Base-by-base conservation (phyloP, 2,329 filamentous ascomycete species). In the Arthrobotrys sinensis region DNA sequence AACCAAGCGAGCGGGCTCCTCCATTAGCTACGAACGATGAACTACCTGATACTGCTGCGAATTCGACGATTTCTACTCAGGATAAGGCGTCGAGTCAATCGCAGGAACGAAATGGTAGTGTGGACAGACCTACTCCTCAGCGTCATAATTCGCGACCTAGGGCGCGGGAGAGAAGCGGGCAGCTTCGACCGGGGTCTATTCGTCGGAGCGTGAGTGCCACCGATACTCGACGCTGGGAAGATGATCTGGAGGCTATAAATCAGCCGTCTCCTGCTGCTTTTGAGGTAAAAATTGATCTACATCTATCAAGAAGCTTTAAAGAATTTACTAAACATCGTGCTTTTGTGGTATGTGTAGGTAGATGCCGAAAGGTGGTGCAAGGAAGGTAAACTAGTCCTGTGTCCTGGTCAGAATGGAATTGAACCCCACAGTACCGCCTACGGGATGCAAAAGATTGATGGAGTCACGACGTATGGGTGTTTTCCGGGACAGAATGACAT, bases 11-110 rank as follows among this genome's bases (percentile, higher is more conserved):
- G 64, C 50, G 24, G 34, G 34, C 5, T 5, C 2, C 36, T n/a
- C 14, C 32, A 8, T 4, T 28, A 57, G 4, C 38, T 19, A n/a
- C 40, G 5, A 60, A 60, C 21, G 50, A 66, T 43, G 60, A 50
- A 21, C 21, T 66, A n/a, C 69, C 69, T 4, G 69, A 73, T 65
- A 73, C 69, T 2, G 69, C 50, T 21, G 36, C 32, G n/a, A 60
- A 65, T 36, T 66, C 69, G 14, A 45, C 50, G 4, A 52, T 66
- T 34, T 43, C 62, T 6, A 46, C 32, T 40, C 45, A 12, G 21
- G 48, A 73, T 38, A 66, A 57, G 10, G 48, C 57, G 3, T 10
- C 68, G 32, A 11, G 34, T 21, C 32, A 19, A 21, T 21, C 32
- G 8, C 52, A 38, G 10, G 52, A 38, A 19, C 16, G 52, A 38